Conservation (phyloP, 2,329 filamentous ascomycete genomes). For the Alternaria rosae region DNA sequence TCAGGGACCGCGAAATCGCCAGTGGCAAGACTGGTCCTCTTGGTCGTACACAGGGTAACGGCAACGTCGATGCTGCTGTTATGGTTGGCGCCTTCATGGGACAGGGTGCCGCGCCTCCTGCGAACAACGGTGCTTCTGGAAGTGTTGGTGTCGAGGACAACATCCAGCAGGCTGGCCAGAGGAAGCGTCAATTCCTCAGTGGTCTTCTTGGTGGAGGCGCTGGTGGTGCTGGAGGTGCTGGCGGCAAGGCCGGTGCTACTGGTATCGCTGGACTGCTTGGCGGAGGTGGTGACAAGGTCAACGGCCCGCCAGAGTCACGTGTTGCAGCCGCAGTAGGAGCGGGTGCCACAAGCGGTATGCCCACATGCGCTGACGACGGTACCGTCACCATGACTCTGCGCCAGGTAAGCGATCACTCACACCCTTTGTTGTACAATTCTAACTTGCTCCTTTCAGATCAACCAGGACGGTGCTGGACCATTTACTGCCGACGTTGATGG, state of each 20-base stretch:
- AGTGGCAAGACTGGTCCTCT: slow-evolving; percentile 64
- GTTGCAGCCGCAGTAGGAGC: slow-evolving; percentile 64
- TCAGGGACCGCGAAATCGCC: slow-evolving; percentile 66
- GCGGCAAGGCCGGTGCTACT: slow-evolving; percentile 36
- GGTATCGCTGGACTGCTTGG: slow-evolving; percentile 42
- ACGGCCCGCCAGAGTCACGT: slow-evolving; percentile 59
- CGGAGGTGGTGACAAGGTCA: slow-evolving; percentile 57
- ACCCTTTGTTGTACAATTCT: not conserved
- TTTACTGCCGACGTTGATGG: slow-evolving; percentile 67
- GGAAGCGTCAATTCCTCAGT: slow-evolving; percentile 45
- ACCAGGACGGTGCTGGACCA: slow-evolving; percentile 74
- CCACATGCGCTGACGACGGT: slow-evolving; percentile 68
- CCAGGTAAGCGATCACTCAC: slow-evolving; percentile 50
- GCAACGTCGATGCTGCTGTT: slow-evolving; percentile 65
- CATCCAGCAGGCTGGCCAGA: slow-evolving; percentile 22
- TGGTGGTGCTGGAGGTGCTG: slow-evolving; percentile 28
- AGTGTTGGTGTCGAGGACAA: slow-evolving; percentile 46
- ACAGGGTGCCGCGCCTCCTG: slow-evolving; percentile 33
- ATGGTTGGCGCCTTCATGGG: slow-evolving; percentile 70
- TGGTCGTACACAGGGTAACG: slow-evolving; percentile 69
- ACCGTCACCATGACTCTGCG: slow-evolving; percentile 69
- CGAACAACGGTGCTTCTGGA: slow-evolving; percentile 41
- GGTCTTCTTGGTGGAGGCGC: slow-evolving; percentile 45
- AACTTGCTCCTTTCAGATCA: slow-evolving; percentile 52
- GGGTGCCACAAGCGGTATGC: slow-evolving; percentile 63